These are phyloP conservation scores for Heterobasidion annosum DNA, from an alignment of 1,284 basidiomycete genomes.

Conservation along the genomic window DNA sequence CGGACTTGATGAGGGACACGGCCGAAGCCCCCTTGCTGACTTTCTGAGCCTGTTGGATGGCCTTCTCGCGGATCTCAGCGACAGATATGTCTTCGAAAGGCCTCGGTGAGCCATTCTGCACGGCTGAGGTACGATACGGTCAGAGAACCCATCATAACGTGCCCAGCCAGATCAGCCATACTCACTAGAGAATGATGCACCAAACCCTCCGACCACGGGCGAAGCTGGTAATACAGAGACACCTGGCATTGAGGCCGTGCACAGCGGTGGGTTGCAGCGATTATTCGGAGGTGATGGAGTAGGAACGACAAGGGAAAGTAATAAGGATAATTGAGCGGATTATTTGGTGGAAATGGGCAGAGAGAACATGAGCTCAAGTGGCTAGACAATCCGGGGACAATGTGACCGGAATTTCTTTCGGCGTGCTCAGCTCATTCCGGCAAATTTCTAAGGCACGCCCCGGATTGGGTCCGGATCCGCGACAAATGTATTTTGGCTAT, in stretches of 20 bases:
- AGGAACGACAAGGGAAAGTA: slow-evolving; percentile 7
- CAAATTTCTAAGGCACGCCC: too few relatives aligned
- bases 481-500: neutral
- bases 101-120: slow-evolving; percentile 23
- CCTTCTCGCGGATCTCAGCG: slow-evolving; percentile 55
- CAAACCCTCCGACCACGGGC: slow-evolving; percentile 16
- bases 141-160: slow-evolving; percentile 4
- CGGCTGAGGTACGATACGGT: slow-evolving; percentile 13
- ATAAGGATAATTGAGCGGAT: slow-evolving; percentile 12
- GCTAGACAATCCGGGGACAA: neutral
- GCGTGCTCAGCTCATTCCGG: too few relatives aligned
- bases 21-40: slow-evolving; percentile 46
- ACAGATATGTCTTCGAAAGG: slow-evolving; percentile 28
- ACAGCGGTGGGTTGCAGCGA: neutral
- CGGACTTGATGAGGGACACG: slow-evolving; percentile 47
- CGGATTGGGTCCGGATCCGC: too few relatives aligned
- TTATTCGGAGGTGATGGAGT: neutral
- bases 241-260: slow-evolving; percentile 21
- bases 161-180: neutral
- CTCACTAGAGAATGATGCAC: slow-evolving; percentile 18
- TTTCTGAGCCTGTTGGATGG: slow-evolving; percentile 44
- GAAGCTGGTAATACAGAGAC: slow-evolving; percentile 24
- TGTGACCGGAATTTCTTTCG: too few relatives aligned
- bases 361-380: neutral
- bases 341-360: neutral